A percentile compares a stretch with the other conserved stretches of the same genome.
These are phyloP conservation scores for Rosa multiflora DNA, from an alignment of 306 rosid species.

Conservation along the genomic window DNA sequence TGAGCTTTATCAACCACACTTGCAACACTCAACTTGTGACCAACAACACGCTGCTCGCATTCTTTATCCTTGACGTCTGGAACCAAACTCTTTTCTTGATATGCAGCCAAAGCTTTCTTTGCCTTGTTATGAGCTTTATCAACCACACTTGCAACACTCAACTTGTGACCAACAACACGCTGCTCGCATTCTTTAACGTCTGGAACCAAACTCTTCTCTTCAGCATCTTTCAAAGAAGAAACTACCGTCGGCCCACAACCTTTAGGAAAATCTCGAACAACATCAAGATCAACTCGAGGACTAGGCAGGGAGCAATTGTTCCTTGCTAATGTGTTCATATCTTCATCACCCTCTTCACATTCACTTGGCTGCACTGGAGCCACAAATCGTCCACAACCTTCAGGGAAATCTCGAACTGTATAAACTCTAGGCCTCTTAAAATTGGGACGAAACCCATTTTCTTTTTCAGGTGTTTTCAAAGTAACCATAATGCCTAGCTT, in stretches of 20 bases:
- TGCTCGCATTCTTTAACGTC: neutral
- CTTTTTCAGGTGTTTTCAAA: neutral
- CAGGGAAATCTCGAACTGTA: conserved; percentile 12
- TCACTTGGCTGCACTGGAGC: neutral
- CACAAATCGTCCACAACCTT: neutral
- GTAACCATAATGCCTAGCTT: neutral
- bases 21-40: neutral
- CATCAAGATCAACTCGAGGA: neutral
- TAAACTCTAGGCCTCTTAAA: neutral
- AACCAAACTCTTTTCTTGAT: neutral
- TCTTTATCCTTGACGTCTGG: neutral
- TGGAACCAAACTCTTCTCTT: neutral
- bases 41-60: neutral
- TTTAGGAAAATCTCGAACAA: neutral
- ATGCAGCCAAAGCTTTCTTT: conserved; percentile 20
- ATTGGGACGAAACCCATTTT: neutral
- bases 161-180: neutral
- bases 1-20: conserved; percentile 10
- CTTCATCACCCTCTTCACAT: neutral
- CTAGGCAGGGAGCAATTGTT: neutral
- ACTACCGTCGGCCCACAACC: neutral
- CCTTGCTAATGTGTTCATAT: neutral
- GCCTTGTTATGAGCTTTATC: conserved; percentile 23
- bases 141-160: neutral
- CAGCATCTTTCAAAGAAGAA: neutral